A percentile compares a stretch with the other conserved stretches of the same genome.
Evolutionary conservation across 352 stramenopile genomes (phyloP).

Genomic region (Phytophthora cryptogea): DNA sequence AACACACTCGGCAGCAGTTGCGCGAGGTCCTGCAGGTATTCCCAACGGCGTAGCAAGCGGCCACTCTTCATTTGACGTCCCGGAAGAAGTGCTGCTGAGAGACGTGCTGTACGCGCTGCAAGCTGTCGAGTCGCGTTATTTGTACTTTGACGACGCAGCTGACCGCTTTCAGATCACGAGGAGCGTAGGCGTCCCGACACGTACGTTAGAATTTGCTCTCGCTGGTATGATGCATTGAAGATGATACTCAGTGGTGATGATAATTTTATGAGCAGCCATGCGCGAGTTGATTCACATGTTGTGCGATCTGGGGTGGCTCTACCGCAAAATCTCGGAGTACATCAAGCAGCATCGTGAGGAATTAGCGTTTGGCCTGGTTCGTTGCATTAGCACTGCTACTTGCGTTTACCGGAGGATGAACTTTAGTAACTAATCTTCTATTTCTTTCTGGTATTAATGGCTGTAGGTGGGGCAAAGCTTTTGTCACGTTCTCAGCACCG

Average conservation of each 20-base stretch:
- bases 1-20: conserved; percentile 7
- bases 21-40: conserved; percentile 2
- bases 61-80: conserved; percentile 63
- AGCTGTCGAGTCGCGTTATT: conserved; percentile 91
- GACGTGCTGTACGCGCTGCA: conserved; percentile 93
- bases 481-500: conserved; percentile 88
- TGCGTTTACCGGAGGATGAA: neutral
- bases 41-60: conserved; percentile 8
- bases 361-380: conserved; percentile 74
- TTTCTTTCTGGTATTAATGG: conserved; percentile 3
- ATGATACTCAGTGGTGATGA: conserved; percentile 10
- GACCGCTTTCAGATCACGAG: conserved; percentile 85
- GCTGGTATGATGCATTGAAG: neutral
- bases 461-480: conserved; percentile 87
- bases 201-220: conserved; percentile 44
- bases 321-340: conserved; percentile 82
- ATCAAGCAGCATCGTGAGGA: conserved; percentile 78
- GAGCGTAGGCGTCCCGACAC: conserved; percentile 74
- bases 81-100: conserved; percentile 89
- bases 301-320: conserved; percentile 92
- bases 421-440: conserved; percentile 12
- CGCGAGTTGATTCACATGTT: conserved; percentile 82
- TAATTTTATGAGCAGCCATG: conserved; percentile 56
- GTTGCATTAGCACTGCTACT: conserved; percentile 9
- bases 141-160: conserved; percentile 79